Percentiles rank a stretch among this genome's conserved stretches.
phyloP scores from a whole-genome alignment of 805 yeast species.

The Ogataea minuta region DNA sequence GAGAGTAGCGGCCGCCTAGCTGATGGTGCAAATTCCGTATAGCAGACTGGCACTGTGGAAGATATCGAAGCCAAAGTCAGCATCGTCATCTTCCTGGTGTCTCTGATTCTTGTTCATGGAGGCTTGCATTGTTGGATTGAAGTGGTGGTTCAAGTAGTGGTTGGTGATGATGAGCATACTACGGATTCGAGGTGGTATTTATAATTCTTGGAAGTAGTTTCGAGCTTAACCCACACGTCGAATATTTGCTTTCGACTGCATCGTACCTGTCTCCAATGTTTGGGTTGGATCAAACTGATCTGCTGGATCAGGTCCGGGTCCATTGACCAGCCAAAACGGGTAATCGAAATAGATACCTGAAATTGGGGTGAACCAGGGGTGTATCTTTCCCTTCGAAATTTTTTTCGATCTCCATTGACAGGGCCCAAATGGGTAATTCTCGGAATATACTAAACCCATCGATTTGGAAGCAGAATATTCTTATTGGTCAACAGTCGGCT shows the following conservation, averaged over 20 bases:
- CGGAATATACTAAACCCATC: constrained; percentile 1
- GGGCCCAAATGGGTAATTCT: constrained; percentile 11
- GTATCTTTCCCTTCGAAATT: not conserved
- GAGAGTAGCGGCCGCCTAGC: constrained; percentile 1
- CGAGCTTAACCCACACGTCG: no score
- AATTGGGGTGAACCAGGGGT: no score
- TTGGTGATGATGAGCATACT: not conserved
- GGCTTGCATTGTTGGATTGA: constrained; percentile 9
- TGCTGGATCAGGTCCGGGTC: no score
- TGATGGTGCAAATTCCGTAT: constrained; percentile 12
- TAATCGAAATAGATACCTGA: not conserved
- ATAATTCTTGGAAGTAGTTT: no score
- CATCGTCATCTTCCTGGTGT: constrained; percentile 18
- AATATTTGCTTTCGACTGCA: no score
- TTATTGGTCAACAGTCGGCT: no score
- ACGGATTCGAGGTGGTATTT: no score
- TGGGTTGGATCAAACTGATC: no score
- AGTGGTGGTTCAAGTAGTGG: constrained; percentile 2
- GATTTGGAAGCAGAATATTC: not conserved
- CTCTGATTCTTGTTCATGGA: constrained; percentile 13
- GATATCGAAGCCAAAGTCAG: constrained; percentile 14
- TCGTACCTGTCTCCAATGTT: no score
- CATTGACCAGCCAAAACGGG: not conserved
- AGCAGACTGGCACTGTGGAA: constrained; percentile 3
- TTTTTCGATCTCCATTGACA: constrained; percentile 5